phyloP scores from a whole-genome alignment of 352 stramenopile genomes.

The Lagenidium giganteum region DNA sequence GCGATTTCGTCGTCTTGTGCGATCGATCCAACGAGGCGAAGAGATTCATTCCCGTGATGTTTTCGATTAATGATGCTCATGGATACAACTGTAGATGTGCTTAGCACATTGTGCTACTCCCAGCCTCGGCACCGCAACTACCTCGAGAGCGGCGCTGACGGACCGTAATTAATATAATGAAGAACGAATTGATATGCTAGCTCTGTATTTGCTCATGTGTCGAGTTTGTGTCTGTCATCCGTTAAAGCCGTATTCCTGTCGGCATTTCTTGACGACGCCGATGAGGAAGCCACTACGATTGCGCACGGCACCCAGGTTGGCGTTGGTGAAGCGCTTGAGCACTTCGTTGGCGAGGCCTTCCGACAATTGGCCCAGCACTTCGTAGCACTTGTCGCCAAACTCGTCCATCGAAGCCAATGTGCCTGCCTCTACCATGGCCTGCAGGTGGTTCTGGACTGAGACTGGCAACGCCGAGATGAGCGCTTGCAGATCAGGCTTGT shows the following conservation, averaged over 20 bases:
- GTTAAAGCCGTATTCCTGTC: conserved; percentile 77
- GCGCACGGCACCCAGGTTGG: conserved; percentile 65
- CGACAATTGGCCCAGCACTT: conserved; percentile 69
- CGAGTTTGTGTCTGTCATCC: background rate
- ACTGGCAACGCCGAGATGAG: conserved; percentile 33
- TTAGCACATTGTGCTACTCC: too few relatives aligned
- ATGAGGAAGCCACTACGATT: conserved; percentile 81
- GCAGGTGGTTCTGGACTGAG: conserved; percentile 64
- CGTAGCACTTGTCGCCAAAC: conserved; percentile 77
- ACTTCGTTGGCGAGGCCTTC: conserved; percentile 74
- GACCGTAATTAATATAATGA: too few relatives aligned
- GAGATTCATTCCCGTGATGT: too few relatives aligned
- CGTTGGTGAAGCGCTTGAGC: conserved; percentile 61
- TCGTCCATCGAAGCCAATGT: conserved; percentile 64
- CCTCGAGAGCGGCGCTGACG: too few relatives aligned
- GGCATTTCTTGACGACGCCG: conserved; percentile 71
- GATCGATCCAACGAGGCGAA: too few relatives aligned
- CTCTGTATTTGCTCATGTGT: background rate
- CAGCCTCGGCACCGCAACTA: too few relatives aligned
- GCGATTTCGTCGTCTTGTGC: too few relatives aligned
- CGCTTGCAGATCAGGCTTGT: conserved; percentile 8
- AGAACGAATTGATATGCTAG: background rate
- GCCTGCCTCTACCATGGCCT: conserved; percentile 46
- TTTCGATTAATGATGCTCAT: too few relatives aligned
- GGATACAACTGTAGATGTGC: too few relatives aligned